Evolutionary conservation across 371 early-diverging fungal species (phyloP).

Genomic region (Coemansia sp.): DNA sequence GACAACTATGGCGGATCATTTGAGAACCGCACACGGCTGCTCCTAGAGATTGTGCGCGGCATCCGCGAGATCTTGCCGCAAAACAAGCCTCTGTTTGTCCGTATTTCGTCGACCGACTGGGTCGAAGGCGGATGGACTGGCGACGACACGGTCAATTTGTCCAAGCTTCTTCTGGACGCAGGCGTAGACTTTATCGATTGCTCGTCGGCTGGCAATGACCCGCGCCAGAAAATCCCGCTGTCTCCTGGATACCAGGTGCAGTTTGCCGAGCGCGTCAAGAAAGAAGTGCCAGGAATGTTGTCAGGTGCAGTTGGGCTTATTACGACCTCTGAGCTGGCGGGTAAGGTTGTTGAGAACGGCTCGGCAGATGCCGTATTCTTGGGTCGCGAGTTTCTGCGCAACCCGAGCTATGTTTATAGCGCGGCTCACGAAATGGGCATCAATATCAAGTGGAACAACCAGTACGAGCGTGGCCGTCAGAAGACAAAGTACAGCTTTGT

Average conservation of each 20-base stretch:
- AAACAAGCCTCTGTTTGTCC: conserved; percentile 77
- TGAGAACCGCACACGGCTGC: conserved; percentile 74
- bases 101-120: conserved; percentile 75
- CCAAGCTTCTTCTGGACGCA: conserved; percentile 57
- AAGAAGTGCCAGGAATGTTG: conserved; percentile 58
- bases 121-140: conserved; percentile 65
- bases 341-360: conserved; percentile 63
- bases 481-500: conserved; percentile 35
- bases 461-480: conserved; percentile 57
- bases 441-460: conserved; percentile 62
- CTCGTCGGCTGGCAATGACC: conserved; percentile 67
- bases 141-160: conserved; percentile 65
- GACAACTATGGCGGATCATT: conserved; percentile 81
- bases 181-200: conserved; percentile 78
- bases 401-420: conserved; percentile 60
- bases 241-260: conserved; percentile 72
- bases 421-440: conserved; percentile 63
- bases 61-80: conserved; percentile 74
- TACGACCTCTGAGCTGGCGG: conserved; percentile 64
- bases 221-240: conserved; percentile 56
- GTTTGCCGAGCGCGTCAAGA: conserved; percentile 61
- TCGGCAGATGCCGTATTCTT: conserved; percentile 75
- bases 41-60: conserved; percentile 62
- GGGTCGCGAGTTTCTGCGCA: conserved; percentile 74
- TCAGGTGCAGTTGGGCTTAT: conserved; percentile 79